phyloP scores from a whole-genome alignment of 2,329 filamentous ascomycete species.

The Zopfia rhizophila region DNA sequence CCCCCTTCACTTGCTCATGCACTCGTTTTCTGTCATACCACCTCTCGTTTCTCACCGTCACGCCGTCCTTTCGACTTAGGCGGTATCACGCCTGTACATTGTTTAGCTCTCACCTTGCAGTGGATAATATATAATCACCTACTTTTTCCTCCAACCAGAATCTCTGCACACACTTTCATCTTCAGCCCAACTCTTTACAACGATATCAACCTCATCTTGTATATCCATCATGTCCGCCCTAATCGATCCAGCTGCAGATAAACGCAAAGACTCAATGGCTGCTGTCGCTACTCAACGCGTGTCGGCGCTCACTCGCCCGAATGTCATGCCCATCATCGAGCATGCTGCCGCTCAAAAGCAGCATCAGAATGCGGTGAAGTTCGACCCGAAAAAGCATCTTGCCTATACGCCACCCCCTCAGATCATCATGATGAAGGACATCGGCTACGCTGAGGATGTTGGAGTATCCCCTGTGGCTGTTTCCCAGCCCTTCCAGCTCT shows the following conservation, averaged over 20 bases:
- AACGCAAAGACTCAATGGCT: constrained; percentile 32
- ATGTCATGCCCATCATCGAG: constrained; percentile 48
- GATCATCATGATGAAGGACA: constrained; percentile 69
- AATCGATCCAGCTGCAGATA: constrained; percentile 9
- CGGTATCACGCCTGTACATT: no score
- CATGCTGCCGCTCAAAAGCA: constrained; percentile 25
- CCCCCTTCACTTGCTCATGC: not conserved
- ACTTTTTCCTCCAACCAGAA: no score
- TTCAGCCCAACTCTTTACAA: not conserved
- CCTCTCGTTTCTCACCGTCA: no score
- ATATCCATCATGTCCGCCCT: constrained; percentile 11
- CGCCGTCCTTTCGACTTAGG: no score
- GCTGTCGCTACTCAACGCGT: constrained; percentile 40
- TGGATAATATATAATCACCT: no score
- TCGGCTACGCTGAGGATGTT: constrained; percentile 64
- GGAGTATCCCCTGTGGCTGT: constrained; percentile 72
- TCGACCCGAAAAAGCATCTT: constrained; percentile 67
- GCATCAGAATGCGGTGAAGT: constrained; percentile 45
- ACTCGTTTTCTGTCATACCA: not conserved
- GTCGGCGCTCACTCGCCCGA: constrained; percentile 39
- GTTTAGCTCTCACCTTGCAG: no score
- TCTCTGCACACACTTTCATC: no score
- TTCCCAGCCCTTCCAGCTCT: constrained; percentile 72
- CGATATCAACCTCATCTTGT: not conserved
- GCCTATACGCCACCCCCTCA: constrained; percentile 62